Base-by-base conservation (phyloP, 495 filamentous ascomycete genomes). In the Daldinia caldariorum region DNA sequence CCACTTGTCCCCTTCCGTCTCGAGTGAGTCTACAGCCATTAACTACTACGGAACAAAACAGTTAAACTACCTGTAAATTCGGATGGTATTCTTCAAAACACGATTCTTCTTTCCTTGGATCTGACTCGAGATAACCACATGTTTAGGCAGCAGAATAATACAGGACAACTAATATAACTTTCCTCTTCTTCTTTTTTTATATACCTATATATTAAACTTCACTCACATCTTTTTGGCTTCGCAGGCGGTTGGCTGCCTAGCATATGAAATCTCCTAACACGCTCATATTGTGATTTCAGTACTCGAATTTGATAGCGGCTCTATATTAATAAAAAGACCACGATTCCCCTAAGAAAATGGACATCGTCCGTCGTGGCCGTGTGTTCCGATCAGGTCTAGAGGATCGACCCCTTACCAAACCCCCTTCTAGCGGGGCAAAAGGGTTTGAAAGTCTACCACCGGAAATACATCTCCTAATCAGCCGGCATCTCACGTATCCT, bases 401-500 rank as follows among this genome's bases (percentile, higher is more conserved):
- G 14, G 8, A 45, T 8, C 41, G 6, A 1, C 13, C 49, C 32
- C 3, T 49, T 37, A 61, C 38, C 10, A 32, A 13, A 31, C 16
- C 39, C 26, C 62, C 4, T 9, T 32, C 32, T 14, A 1, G 22
- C 39, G 35, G 13, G 38, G 56, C 53, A 14, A 32, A 47, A 35
- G 32, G 29, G 20, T 55, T 75, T 16, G 32, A 49, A 32, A 37
- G 39, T 45, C 82, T 92, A 9, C 89, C 89, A 2, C 81, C 87
- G 22, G 89, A 92, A 72, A 83, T 92, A 31, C 89, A 91, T 67
- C 73, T 84, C 16, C 76, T 84, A 31, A 85, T 89, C 58, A 69
- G 79, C 38, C 68, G 71, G 9, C 77, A 85, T 53, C 85, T 88
- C 58, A 83, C 79, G 20, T 88, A 89, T 62, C 87, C 87, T 1